A percentile compares a stretch with the other conserved stretches of the same genome.
phyloP scores from a whole-genome alignment of 2,329 filamentous ascomycete species.

The Talaromyces sp. region DNA sequence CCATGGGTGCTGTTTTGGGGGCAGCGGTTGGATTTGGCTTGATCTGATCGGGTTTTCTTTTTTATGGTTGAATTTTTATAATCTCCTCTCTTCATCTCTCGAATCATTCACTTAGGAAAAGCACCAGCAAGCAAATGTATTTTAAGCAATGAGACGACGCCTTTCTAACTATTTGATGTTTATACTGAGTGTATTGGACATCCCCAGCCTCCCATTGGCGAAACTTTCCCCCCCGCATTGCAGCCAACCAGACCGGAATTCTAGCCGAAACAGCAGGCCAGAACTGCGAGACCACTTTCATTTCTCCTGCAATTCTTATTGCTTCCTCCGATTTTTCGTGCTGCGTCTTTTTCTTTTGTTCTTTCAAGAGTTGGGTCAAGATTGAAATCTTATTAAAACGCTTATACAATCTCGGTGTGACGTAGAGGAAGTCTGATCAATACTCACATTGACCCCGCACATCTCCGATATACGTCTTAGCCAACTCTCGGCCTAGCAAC shows the following conservation, averaged over 20 bases:
- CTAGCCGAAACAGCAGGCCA: slow-evolving; percentile 1
- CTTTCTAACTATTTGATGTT: no score
- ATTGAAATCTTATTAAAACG: not conserved
- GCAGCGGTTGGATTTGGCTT: slow-evolving; percentile 12
- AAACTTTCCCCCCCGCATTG: slow-evolving; percentile 3
- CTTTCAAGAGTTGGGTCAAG: not conserved
- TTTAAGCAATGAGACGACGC: not conserved
- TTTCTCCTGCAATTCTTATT: not conserved
- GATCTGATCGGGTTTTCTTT: not conserved
- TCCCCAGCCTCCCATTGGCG: not conserved
- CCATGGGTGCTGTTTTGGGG: slow-evolving; percentile 20
- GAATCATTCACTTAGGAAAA: not conserved
- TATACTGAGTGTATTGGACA: not conserved
- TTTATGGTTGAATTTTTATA: not conserved
- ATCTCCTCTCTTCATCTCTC: not conserved
- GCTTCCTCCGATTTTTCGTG: not conserved
- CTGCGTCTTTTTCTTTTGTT: not conserved
- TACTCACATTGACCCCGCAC: not conserved
- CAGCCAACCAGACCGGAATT: not conserved
- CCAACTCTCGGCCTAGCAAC: not conserved
- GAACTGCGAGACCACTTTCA: not conserved
- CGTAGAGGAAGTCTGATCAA: not conserved
- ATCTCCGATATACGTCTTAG: not conserved
- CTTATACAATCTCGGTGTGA: not conserved
- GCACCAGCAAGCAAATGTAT: not conserved